Evolutionary conservation across 169 alveolate species (phyloP).

Genomic region (Plasmodium knowlesi): DNA sequence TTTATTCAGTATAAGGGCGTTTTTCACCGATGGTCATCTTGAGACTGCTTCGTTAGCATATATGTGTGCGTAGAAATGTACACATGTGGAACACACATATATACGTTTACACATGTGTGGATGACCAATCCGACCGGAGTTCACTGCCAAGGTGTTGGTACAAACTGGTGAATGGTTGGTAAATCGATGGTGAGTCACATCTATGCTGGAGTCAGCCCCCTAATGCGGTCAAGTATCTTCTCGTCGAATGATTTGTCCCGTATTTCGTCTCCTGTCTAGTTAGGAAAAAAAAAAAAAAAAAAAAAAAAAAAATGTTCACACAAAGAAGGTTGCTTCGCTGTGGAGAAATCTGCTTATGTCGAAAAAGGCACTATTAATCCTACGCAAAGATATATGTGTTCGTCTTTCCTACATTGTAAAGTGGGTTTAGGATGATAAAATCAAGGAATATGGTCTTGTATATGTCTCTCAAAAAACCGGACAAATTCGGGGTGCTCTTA

Average conservation of each 20-base stretch:
- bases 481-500: slow-evolving; percentile 50
- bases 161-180: background rate
- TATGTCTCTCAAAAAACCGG: slow-evolving; percentile 44
- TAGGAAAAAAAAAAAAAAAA: slow-evolving; percentile 3
- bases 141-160: background rate
- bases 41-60: background rate
- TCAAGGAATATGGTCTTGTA: slow-evolving; percentile 66
- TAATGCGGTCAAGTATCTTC: slow-evolving; percentile 41
- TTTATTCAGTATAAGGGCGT: background rate
- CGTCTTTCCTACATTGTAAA: slow-evolving; percentile 5
- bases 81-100: background rate
- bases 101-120: background rate
- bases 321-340: background rate
- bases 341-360: background rate
- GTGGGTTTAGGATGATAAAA: slow-evolving; percentile 43
- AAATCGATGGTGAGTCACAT: background rate
- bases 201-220: background rate
- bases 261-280: slow-evolving; percentile 66
- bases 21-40: background rate
- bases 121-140: background rate
- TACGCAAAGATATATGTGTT: background rate
- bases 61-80: background rate
- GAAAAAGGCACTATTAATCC: background rate
- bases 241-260: slow-evolving; percentile 61
- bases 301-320: background rate